Conservation (phyloP, 164 flowering plant species). For the Cinnamomum micranthum region DNA sequence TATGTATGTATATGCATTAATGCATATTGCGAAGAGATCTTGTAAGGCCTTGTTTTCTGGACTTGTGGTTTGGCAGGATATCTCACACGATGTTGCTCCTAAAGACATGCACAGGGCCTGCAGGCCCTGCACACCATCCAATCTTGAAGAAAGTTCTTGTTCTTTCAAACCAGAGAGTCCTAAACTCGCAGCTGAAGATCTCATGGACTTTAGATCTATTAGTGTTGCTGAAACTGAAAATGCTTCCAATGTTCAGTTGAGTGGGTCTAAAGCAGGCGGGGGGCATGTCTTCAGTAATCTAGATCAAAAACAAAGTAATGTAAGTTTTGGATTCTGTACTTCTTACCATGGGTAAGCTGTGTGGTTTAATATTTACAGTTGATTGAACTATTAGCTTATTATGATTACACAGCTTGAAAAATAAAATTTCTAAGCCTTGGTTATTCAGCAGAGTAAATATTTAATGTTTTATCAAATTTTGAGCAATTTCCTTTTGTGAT, state of each 20-base stretch:
- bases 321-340: slow-evolving; percentile 24
- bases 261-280: slow-evolving; percentile 28
- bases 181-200: slow-evolving; percentile 22
- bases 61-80: slow-evolving; percentile 38
- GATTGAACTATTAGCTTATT: too few relatives aligned
- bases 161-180: slow-evolving; percentile 49
- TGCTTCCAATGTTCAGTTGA: slow-evolving; percentile 28
- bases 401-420: too few relatives aligned
- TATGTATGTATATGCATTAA: too few relatives aligned
- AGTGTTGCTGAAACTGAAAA: slow-evolving; percentile 21
- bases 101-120: slow-evolving; percentile 25
- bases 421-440: too few relatives aligned
- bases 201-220: slow-evolving; percentile 26
- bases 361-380: too few relatives aligned
- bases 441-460: too few relatives aligned
- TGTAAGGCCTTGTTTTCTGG: background rate
- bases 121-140: slow-evolving; percentile 18
- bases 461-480: too few relatives aligned
- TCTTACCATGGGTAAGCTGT: too few relatives aligned
- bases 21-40: background rate
- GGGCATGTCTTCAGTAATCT: slow-evolving; percentile 25
- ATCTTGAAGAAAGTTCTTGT: slow-evolving; percentile 61
- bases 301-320: slow-evolving; percentile 13
- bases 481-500: too few relatives aligned
- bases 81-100: slow-evolving; percentile 21